phyloP scores from a whole-genome alignment of 1,284 basidiomycete species.

The Malassezia equina region DNA sequence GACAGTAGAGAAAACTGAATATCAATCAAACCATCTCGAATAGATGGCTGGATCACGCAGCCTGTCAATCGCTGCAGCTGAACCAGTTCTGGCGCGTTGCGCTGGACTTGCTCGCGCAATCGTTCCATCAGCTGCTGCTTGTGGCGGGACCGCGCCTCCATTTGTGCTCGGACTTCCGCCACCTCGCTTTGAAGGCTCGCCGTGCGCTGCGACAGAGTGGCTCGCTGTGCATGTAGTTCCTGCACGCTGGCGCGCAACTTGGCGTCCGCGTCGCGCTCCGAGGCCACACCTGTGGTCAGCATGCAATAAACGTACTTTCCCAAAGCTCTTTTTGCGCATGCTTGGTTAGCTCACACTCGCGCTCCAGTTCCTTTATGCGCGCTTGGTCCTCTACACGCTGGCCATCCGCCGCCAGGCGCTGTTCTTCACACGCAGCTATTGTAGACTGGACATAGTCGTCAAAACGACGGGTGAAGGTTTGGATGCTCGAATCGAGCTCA shows the following conservation, averaged over 20 bases:
- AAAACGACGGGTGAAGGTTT: constrained; percentile 27
- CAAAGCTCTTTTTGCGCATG: constrained; percentile 28
- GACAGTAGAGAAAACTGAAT: constrained; percentile 5
- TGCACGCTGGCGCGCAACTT: constrained; percentile 26
- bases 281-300: constrained; percentile 20
- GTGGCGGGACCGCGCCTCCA: constrained; percentile 24
- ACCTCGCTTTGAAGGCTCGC: constrained; percentile 29
- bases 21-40: neutral
- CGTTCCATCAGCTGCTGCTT: constrained; percentile 23
- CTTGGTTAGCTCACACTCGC: constrained; percentile 31
- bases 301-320: constrained; percentile 19
- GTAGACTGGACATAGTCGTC: constrained; percentile 30
- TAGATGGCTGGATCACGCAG: constrained; percentile 21
- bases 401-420: constrained; percentile 26
- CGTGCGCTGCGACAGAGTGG: constrained; percentile 27
- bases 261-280: constrained; percentile 30
- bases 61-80: constrained; percentile 29
- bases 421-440: constrained; percentile 29
- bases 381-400: constrained; percentile 27
- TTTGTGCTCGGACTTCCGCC: constrained; percentile 23
- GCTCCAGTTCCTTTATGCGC: constrained; percentile 25
- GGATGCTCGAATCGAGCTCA: constrained; percentile 23
- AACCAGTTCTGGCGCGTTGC: constrained; percentile 31
- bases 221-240: constrained; percentile 25
- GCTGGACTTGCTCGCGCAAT: constrained; percentile 26